A percentile compares a stretch with the other conserved stretches of the same genome.
These are phyloP conservation scores for Herpetomonas tarakana DNA, from an alignment of 208 protist species.

Conservation along the genomic window DNA sequence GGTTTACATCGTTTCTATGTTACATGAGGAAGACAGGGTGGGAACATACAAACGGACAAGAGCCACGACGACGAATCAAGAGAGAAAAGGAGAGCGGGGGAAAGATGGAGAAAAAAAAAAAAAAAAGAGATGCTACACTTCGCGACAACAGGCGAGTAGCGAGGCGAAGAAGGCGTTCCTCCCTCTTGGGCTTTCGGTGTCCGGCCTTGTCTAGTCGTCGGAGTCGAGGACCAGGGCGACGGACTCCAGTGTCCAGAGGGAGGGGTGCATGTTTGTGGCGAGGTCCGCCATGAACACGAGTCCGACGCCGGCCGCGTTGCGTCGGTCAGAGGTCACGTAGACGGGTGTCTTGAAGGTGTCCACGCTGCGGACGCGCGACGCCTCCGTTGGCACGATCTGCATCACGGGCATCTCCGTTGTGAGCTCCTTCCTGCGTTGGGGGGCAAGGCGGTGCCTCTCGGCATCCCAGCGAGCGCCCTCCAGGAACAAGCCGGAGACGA, in stretches of 20 bases:
- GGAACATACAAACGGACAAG: constrained; percentile 9
- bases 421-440: constrained; percentile 96
- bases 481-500: constrained; percentile 95
- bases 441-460: constrained; percentile 65
- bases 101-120: constrained; percentile 7
- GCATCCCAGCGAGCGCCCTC: constrained; percentile 98
- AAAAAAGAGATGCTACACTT: too few relatives aligned
- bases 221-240: constrained; percentile 95
- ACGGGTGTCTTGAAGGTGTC: constrained; percentile 97
- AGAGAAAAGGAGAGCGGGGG: neutral
- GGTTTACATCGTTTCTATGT: neutral
- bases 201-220: constrained; percentile 89
- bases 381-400: constrained; percentile 97
- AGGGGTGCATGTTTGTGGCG: constrained; percentile 87
- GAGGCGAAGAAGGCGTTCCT: too few relatives aligned
- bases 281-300: constrained; percentile 98
- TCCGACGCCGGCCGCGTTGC: constrained; percentile 97
- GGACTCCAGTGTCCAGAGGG: constrained; percentile 96
- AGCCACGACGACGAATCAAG: constrained; percentile 3
- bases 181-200: neutral
- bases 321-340: constrained; percentile 96
- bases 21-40: too few relatives aligned
- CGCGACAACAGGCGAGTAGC: too few relatives aligned
- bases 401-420: constrained; percentile 97
- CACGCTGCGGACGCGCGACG: constrained; percentile 92